These are phyloP conservation scores for Solanum habrochaites DNA, from an alignment of 257 asterid genomes.

Conservation along the genomic window DNA sequence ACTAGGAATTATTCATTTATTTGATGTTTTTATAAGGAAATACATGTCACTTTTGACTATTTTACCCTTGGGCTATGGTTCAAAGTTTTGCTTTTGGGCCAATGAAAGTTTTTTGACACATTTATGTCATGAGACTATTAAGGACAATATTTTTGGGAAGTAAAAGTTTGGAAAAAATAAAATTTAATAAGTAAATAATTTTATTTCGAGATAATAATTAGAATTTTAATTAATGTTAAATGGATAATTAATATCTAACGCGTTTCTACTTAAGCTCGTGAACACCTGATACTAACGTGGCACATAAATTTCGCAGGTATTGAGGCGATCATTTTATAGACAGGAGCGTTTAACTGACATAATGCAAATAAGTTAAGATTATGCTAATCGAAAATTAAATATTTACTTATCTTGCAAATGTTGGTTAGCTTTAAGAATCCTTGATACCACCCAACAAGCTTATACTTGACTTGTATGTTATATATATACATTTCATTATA, in stretches of 20 bases:
- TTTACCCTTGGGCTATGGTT: not conserved
- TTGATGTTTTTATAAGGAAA: too few relatives aligned
- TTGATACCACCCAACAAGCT: not conserved
- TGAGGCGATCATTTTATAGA: too few relatives aligned
- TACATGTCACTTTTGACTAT: not conserved
- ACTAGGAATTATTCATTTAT: not conserved
- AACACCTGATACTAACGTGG: fast-evolving
- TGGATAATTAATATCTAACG: not conserved
- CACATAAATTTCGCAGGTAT: too few relatives aligned
- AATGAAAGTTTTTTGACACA: not conserved
- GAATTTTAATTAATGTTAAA: not conserved
- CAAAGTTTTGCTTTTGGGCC: not conserved
- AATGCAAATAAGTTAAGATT: not conserved
- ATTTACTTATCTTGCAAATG: not conserved
- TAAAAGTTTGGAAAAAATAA: not conserved
- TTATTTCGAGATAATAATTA: not conserved
- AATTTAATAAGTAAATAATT: not conserved
- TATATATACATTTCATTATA: not conserved
- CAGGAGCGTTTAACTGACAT: not conserved
- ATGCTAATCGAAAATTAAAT: not conserved
- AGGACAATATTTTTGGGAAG: not conserved
- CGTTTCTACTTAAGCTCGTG: too few relatives aligned
- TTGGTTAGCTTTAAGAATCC: not conserved
- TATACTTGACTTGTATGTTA: not conserved
- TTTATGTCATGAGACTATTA: not conserved